These are phyloP conservation scores for Xylaria polymorpha DNA, from an alignment of 2,329 filamentous ascomycete species.

Conservation along the genomic window DNA sequence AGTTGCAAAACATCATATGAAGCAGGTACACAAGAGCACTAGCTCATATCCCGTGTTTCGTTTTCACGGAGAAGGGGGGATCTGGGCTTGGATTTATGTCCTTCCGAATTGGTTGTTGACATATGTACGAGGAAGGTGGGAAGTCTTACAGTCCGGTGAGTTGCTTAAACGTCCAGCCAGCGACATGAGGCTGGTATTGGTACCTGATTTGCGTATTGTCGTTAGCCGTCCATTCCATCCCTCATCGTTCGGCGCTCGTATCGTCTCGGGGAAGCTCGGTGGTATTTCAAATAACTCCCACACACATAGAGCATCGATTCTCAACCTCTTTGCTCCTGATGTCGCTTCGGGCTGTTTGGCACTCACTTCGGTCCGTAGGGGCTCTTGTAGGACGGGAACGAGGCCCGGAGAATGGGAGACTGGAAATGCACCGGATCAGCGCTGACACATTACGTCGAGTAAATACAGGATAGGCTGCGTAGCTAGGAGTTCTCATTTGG, in stretches of 20 bases:
- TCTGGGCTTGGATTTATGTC: neutral
- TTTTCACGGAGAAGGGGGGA: neutral
- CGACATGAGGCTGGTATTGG: constrained; percentile 66
- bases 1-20: constrained; percentile 91
- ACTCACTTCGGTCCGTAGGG: constrained; percentile 74
- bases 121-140: neutral
- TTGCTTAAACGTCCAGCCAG: constrained; percentile 63
- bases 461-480: neutral
- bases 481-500: neutral
- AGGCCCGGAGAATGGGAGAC: constrained; percentile 60
- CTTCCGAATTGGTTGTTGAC: neutral
- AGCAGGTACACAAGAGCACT: constrained; percentile 39
- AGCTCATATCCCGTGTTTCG: neutral
- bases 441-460: neutral
- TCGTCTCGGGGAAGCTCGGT: neutral
- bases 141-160: constrained; percentile 64
- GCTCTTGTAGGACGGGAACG: constrained; percentile 66
- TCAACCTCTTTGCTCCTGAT: neutral
- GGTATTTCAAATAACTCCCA: neutral
- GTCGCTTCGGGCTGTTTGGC: constrained; percentile 36
- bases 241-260: constrained; percentile 14
- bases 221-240: constrained; percentile 26
- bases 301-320: neutral
- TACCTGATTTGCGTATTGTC: constrained; percentile 60
- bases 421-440: constrained; percentile 45